Conservation (phyloP, 805 yeast species). For the Cyberlindnera mississippiensis region DNA sequence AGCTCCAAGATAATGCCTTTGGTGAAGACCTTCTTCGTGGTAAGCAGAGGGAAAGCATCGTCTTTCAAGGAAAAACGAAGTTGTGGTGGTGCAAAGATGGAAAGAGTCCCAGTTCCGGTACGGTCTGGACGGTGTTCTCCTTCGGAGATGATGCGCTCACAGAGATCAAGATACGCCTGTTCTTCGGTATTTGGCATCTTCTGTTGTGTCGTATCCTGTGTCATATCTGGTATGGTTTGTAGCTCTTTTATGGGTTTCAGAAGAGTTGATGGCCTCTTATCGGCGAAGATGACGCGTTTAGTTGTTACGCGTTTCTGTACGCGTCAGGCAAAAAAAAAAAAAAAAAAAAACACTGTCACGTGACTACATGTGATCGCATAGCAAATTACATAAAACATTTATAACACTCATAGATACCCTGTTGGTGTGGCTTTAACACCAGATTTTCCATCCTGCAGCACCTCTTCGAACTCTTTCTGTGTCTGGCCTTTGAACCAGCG, state of each 20-base stretch:
- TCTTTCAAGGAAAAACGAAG: constrained; percentile 72
- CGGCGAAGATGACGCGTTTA: too few species aligned
- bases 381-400: neutral
- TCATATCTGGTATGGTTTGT: neutral
- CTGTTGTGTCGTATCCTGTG: constrained; percentile 14
- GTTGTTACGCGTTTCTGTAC: too few species aligned
- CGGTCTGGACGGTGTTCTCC: constrained; percentile 95
- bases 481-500: constrained; percentile 15
- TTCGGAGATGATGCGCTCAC: constrained; percentile 66
- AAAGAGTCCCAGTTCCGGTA: constrained; percentile 94
- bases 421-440: neutral
- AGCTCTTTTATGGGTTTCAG: too few species aligned
- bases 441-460: neutral
- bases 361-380: too few species aligned
- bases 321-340: too few species aligned
- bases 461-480: constrained; percentile 4
- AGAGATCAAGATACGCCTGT: constrained; percentile 80
- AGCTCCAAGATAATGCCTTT: constrained; percentile 87
- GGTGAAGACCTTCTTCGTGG: constrained; percentile 90
- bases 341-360: too few species aligned
- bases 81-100: constrained; percentile 95
- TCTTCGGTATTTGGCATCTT: constrained; percentile 50
- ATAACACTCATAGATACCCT: neutral
- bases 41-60: constrained; percentile 78
- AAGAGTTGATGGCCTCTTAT: too few species aligned